These are phyloP conservation scores for Diaporthe sp. DNA, from an alignment of 2,329 filamentous ascomycete genomes.

Conservation along the genomic window DNA sequence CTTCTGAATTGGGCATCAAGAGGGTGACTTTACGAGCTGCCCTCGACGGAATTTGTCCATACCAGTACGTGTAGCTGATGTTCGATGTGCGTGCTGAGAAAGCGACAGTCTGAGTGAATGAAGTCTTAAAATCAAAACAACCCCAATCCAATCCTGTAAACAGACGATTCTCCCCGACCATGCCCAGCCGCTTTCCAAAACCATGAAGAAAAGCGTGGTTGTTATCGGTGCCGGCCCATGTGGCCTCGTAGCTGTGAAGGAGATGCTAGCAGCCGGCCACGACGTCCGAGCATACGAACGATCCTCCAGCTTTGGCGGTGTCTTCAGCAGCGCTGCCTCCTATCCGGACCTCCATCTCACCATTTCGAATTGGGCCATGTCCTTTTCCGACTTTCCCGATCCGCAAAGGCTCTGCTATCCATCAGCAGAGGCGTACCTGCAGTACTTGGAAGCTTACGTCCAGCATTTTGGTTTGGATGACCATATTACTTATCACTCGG, in stretches of 20 bases:
- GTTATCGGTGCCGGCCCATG: slow-evolving; percentile 9
- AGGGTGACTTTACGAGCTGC: too few species aligned
- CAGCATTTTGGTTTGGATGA: background rate
- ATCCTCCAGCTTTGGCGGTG: slow-evolving; percentile 2
- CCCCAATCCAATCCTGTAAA: background rate
- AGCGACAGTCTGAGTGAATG: background rate
- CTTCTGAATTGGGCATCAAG: background rate
- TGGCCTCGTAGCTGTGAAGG: slow-evolving; percentile 7
- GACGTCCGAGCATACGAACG: slow-evolving; percentile 8
- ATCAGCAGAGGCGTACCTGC: slow-evolving; percentile 5
- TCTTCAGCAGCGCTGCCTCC: background rate
- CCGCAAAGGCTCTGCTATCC: slow-evolving; percentile 14
- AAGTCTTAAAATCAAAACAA: background rate
- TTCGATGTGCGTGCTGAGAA: too few species aligned
- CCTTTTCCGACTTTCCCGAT: slow-evolving; percentile 1
- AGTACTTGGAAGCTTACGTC: background rate
- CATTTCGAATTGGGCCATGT: slow-evolving; percentile 20
- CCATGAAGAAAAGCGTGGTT: background rate
- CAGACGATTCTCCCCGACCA: background rate
- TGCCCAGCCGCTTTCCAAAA: background rate
- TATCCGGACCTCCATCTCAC: slow-evolving; percentile 16
- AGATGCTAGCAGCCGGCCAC: slow-evolving; percentile 14
- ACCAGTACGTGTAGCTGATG: background rate
- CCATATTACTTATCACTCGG: slow-evolving; percentile 1
- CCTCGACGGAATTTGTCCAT: background rate